Conservation (phyloP, 2,329 filamentous ascomycete species). For the Cordyceps cateniannulata region DNA sequence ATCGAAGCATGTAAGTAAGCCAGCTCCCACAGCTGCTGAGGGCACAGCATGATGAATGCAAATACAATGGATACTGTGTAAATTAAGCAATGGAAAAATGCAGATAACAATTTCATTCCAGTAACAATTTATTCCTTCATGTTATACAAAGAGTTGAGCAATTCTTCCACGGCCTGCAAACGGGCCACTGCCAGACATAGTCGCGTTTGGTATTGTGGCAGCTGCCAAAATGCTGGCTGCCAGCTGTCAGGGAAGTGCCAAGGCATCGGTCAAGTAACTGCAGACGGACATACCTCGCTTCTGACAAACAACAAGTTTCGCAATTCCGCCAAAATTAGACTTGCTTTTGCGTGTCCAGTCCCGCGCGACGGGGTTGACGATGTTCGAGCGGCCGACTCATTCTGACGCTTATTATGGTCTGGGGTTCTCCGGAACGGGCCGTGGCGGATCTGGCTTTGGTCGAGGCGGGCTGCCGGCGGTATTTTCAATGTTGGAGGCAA, state of each 20-base stretch:
- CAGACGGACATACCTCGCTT: neutral
- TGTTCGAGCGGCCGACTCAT: neutral
- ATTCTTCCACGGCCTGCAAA: neutral
- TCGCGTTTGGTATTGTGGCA: neutral
- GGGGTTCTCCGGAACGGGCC: neutral
- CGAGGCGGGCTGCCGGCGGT: neutral
- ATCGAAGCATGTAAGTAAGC: neutral
- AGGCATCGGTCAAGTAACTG: neutral
- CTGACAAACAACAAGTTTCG: neutral
- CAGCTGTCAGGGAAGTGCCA: neutral
- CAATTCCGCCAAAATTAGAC: neutral
- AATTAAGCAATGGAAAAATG: neutral
- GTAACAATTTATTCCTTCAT: neutral
- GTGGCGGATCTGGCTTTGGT: constrained; percentile 6
- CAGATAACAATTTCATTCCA: neutral
- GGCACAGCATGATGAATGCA: neutral
- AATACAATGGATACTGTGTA: neutral
- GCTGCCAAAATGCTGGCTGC: neutral
- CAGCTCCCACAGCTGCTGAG: too few species aligned
- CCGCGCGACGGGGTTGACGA: neutral
- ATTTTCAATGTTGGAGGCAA: neutral
- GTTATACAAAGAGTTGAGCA: neutral
- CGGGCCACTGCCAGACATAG: neutral
- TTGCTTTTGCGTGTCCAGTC: neutral
- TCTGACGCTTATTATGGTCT: neutral